These are phyloP conservation scores for Talaromyces adpressus DNA, from an alignment of 495 filamentous ascomycete genomes.

Conservation along the genomic window DNA sequence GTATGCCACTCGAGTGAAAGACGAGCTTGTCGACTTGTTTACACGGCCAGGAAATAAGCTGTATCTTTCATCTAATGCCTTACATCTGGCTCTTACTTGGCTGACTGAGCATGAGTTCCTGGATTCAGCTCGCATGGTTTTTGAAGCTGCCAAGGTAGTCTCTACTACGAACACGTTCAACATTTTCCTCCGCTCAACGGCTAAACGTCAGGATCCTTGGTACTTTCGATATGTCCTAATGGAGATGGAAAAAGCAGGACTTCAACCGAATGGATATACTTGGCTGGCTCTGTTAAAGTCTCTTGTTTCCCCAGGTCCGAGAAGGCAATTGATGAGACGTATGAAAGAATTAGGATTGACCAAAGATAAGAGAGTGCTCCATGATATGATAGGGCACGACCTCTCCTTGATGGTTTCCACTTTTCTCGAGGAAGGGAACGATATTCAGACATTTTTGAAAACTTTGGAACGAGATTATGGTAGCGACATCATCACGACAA, in stretches of 20 bases:
- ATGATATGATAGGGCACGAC: slow-evolving; percentile 22
- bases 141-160: slow-evolving; percentile 25
- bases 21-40: slow-evolving; percentile 21
- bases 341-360: slow-evolving; percentile 30
- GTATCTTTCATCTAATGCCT: slow-evolving; percentile 30
- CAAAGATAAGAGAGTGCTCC: slow-evolving; percentile 14
- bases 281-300: slow-evolving; percentile 35
- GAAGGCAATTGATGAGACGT: slow-evolving; percentile 22
- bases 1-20: not conserved
- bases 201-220: slow-evolving; percentile 25
- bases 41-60: not conserved
- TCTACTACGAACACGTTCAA: slow-evolving; percentile 37
- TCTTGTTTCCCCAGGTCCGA: slow-evolving; percentile 23
- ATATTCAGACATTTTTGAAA: slow-evolving; percentile 28
- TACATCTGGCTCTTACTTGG: slow-evolving; percentile 33
- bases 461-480: slow-evolving; percentile 22
- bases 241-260: slow-evolving; percentile 24
- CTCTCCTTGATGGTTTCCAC: slow-evolving; percentile 24
- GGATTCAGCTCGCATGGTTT: slow-evolving; percentile 20
- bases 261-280: slow-evolving; percentile 35
- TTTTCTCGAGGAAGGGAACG: slow-evolving; percentile 28
- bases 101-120: slow-evolving; percentile 26
- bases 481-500: slow-evolving; percentile 25
- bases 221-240: slow-evolving; percentile 25
- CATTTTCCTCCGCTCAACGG: slow-evolving; percentile 31